Evolutionary conservation across 345 rosid genomes (phyloP), one percentile per base, ranked within the genome.

Genomic region (Salix suchowensis): DNA sequence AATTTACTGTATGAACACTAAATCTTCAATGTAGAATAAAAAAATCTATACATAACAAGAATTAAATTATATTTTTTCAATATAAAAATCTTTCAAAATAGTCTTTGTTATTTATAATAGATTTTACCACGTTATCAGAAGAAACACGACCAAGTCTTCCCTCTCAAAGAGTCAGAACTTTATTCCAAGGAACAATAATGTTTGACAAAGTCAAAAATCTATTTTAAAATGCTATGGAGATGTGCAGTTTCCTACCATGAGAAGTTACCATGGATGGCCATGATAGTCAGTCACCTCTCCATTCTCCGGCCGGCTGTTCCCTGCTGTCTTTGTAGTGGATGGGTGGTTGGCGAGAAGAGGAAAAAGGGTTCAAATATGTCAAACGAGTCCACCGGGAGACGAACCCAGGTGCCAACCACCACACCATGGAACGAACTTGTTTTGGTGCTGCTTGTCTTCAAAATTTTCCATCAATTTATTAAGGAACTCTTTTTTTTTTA

Each of bases 391-490:
- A 89, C 93, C 96, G 93, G 91, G 91, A 91, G 91, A 91, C 92
- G 92, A 92, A 92, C 95, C 94, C 97, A 87, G 94, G 94, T 91
- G 97, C 97, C 93, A 89, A 93, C 99, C 97, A 92, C 98, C 89
- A 92, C 98, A 92, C 96, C 96, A 92, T 92, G 89, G 93, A 94
- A 90, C 95, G 94, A 18, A 0, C 11, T 0, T 10, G 50, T 9
- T 10, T 40, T 1, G 13, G 2, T 39, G 12, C 12, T 39, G 12
- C 12, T 1, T 39, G 42, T 39, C 42, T 36, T 36, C 37, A 36
- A 36, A 7, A 36, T 36, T 36, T 36, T 36, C 36, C 5, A 34
- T 34, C 36, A 34, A 34, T 34, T 34, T 34, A 34, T 34, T 34
- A 30, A 34, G 36, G 5, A 34, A 34, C 34, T 32, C 30, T 0